Base-by-base conservation (phyloP, 139 green algal species). In the Diplosphaera chodatii region DNA sequence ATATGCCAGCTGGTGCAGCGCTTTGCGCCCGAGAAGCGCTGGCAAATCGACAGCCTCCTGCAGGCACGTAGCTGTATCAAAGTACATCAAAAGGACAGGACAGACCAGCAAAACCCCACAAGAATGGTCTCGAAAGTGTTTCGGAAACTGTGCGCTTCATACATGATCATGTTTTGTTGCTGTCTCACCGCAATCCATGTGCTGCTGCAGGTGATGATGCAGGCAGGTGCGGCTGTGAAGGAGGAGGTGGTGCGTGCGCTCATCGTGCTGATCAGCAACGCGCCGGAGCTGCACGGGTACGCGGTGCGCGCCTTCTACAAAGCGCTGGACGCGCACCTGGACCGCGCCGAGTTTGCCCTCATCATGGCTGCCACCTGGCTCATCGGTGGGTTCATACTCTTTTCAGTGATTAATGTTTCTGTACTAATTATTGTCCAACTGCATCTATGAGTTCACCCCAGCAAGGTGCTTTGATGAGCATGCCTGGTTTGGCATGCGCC, bases 21-120 rank as follows among this genome's bases (percentile, higher is more conserved):
- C 63, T 96, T 86, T 67, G 85, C 94, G 4, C 93, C 93, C 2
- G 88, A 92, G 78, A 93, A 92, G 79, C 84, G 83, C 15, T 99
- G 92, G 91, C 89, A 97, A 77, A 75, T 98, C 15, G 95, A 99
- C 84, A 91, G 83, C 30, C 78, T 96, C 74, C 71, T 91, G 40
- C 77, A 90, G 80, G 84, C 90, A 6, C 48, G 13, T 59, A n/a
- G n/a, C n/a, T n/a, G n/a, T n/a, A n/a, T n/a, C n/a, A n/a, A n/a
- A n/a, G n/a, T n/a, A n/a, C n/a, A n/a, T n/a, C n/a, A n/a, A n/a
- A n/a, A n/a, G n/a, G n/a, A n/a, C n/a, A n/a, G n/a, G n/a, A n/a
- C n/a, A n/a, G n/a, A n/a, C n/a, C n/a, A n/a, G n/a, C n/a, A n/a
- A n/a, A n/a, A n/a, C 13, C 40, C 40, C 8, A 48, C 37, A 8